Percentiles rank a stretch among this genome's conserved stretches.
Evolutionary conservation across 1,139 yeast genomes (phyloP).

Genomic region (Kluyveromyces marxianus): DNA sequence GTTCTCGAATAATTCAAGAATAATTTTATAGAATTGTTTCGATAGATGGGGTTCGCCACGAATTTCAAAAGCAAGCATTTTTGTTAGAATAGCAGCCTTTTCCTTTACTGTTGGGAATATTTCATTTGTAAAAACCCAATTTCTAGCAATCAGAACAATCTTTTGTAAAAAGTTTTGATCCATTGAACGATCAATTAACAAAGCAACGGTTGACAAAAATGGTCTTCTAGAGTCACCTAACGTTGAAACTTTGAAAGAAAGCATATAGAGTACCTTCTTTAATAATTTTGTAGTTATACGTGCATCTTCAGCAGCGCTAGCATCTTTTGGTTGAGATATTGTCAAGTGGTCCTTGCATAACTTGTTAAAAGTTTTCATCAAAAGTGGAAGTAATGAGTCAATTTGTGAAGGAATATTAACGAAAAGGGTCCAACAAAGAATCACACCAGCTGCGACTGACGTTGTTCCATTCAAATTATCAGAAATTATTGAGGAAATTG

Average conservation of each 20-base stretch:
- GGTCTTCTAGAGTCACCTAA: constrained; percentile 91
- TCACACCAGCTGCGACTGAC: constrained; percentile 87
- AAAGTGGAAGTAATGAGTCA: constrained; percentile 64
- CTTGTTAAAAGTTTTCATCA: constrained; percentile 83
- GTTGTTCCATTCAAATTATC: constrained; percentile 79
- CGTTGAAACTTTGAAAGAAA: constrained; percentile 71
- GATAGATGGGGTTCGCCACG: constrained; percentile 80
- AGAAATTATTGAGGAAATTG: constrained; percentile 60
- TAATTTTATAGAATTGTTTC: constrained; percentile 74
- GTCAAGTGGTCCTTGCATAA: constrained; percentile 84
- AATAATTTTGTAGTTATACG: constrained; percentile 69
- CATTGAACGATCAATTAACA: constrained; percentile 79
- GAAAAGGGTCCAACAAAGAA: constrained; percentile 76
- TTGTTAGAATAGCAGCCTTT: constrained; percentile 87
- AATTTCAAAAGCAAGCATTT: constrained; percentile 89
- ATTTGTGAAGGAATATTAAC: constrained; percentile 64
- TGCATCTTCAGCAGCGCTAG: constrained; percentile 46
- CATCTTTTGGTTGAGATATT: constrained; percentile 43
- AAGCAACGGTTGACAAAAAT: constrained; percentile 78
- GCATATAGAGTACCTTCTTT: constrained; percentile 68
- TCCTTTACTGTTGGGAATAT: constrained; percentile 93
- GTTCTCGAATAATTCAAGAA: constrained; percentile 83
- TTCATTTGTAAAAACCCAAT: constrained; percentile 87
- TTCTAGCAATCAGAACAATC: constrained; percentile 70
- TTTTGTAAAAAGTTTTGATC: constrained; percentile 69